Evolutionary conservation across 768 basidiomycete species (phyloP), one percentile per base, ranked within the genome.

Genomic region (Dentipellis sp.): DNA sequence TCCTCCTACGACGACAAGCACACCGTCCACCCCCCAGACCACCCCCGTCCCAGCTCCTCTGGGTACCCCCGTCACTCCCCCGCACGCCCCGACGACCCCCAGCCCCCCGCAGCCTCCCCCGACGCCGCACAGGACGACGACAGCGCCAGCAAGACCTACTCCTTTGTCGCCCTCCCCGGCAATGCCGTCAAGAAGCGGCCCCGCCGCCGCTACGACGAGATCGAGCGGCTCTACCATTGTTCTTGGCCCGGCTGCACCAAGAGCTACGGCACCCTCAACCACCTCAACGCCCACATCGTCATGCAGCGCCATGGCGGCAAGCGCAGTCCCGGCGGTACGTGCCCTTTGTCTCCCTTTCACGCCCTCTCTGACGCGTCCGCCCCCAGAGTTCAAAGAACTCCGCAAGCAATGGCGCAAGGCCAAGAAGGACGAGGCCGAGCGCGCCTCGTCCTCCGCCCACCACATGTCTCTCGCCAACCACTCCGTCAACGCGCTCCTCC

Each of bases 221-320:
- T 97, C 62, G 94, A 97, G 71, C 83, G 94, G 23, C 72, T 95
- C 53, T 97, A 97, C 67, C 80, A 81, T 55, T 97, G 94, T 75
- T 85, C 86, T 50, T 71, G 67, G 65, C 66, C 69, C 6, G 68
- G 67, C 19, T 80, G 79, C 65, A 77, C 82, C 55, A 95, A 95
- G 72, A 78, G 89, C 23, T 97, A 95, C 65, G 94, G 94, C 34
- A 97, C 94, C 4, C 77, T 97, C 50, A 97, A 99, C 68, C 95
- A 99, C 70, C 78, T 99, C 58, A 99, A 99, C 68, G 93, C 94
- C 34, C 95, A 99, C 69, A 92, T 97, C 56, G 88, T 85, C n/a
- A 97, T 97, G 91, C 95, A 97, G 70, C 90, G 90, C 70, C 95
- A 99, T 68, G 95, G 95, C 45, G 55, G 76, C 14, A 97, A 95